A percentile compares a stretch with the other conserved stretches of the same genome.
phyloP scores from a whole-genome alignment of 1,139 yeast genomes.

The Lipomyces yarrowii region DNA sequence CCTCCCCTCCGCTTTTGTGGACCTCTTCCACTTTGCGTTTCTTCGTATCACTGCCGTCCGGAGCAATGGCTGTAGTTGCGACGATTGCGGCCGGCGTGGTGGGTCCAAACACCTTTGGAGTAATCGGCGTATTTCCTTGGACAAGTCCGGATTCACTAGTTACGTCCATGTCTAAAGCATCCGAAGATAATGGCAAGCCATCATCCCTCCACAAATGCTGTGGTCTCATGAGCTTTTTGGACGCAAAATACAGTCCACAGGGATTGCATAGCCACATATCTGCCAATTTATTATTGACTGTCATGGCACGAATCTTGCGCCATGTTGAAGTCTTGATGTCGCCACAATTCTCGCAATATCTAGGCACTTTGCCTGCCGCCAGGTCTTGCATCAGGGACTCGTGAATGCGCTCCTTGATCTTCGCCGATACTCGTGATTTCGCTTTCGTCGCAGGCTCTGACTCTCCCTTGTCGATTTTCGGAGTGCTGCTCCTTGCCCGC shows the following conservation, averaged over 20 bases:
- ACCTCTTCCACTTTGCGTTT: not conserved
- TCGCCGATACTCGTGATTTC: conserved; percentile 1
- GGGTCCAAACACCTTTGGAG: not conserved
- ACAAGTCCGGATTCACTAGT: conserved; percentile 1
- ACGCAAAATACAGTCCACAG: conserved; percentile 43
- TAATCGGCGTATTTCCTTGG: not conserved
- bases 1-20: not conserved
- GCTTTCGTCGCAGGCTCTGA: not conserved
- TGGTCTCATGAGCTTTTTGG: conserved; percentile 43
- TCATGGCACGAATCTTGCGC: conserved; percentile 38
- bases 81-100: not conserved
- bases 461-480: not conserved
- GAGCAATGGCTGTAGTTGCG: not conserved
- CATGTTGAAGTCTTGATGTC: conserved; percentile 43
- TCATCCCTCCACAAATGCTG: conserved; percentile 38
- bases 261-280: conserved; percentile 35
- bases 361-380: conserved; percentile 35
- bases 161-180: conserved; percentile 23
- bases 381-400: conserved; percentile 32
- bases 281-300: conserved; percentile 15
- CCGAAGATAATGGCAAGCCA: conserved; percentile 5
- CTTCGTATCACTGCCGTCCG: not conserved
- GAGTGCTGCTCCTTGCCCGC: not conserved
- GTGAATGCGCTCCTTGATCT: conserved; percentile 31
- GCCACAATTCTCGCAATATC: conserved; percentile 46